phyloP scores from a whole-genome alignment of 208 protist genomes.

The Wallacemonas rigidus region DNA sequence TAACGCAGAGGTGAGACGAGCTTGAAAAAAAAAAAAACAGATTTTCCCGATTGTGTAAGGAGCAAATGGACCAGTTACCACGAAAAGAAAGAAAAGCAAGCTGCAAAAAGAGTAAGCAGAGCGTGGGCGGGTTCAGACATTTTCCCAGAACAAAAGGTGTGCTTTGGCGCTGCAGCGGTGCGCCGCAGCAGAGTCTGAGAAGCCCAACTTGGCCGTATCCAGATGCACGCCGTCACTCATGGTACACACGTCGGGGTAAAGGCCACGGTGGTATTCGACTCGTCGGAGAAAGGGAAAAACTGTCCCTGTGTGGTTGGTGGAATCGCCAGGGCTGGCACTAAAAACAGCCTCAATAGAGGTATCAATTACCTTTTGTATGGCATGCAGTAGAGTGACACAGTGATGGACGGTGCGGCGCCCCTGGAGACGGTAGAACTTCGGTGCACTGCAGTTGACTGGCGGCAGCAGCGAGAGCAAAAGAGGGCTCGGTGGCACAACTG shows the following conservation, averaged over 20 bases:
- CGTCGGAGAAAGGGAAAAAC: background rate
- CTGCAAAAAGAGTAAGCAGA: background rate
- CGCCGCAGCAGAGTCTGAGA: background rate
- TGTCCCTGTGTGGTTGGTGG: background rate
- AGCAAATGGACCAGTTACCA: too few relatives aligned
- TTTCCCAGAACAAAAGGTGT: background rate
- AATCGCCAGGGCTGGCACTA: too few relatives aligned
- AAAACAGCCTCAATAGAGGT: background rate
- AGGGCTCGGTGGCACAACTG: background rate
- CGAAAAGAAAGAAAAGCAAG: background rate
- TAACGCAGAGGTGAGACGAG: too few relatives aligned
- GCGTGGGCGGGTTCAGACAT: background rate
- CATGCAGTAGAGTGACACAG: background rate
- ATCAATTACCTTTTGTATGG: background rate
- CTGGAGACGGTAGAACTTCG: slow-evolving; percentile 2
- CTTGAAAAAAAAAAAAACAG: too few relatives aligned
- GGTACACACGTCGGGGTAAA: slow-evolving; percentile 8
- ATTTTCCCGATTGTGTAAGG: too few relatives aligned
- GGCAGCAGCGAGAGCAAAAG: slow-evolving; percentile 8
- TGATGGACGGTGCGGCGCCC: background rate
- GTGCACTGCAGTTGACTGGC: slow-evolving; percentile 10
- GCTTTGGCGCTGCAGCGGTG: slow-evolving; percentile 4
- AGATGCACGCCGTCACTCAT: slow-evolving; percentile 16
- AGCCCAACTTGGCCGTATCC: slow-evolving; percentile 11
- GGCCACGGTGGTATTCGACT: background rate